A percentile compares a stretch with the other conserved stretches of the same genome.
Evolutionary conservation across 345 rosid genomes (phyloP).

Genomic region (Brassica cretica): DNA sequence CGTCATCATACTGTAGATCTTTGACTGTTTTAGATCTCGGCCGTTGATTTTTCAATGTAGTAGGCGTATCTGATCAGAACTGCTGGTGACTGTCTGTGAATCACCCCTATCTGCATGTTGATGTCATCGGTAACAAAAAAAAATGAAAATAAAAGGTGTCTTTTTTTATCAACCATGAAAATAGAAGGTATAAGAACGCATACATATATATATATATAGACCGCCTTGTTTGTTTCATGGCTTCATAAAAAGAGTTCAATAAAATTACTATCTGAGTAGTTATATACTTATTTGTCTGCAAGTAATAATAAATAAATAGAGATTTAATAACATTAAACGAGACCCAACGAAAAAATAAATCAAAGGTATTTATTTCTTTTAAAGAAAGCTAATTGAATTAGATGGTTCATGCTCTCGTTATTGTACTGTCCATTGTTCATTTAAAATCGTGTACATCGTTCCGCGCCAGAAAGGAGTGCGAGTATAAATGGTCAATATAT

Average conservation of each 20-base stretch:
- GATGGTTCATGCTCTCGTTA: slow-evolving; percentile 8
- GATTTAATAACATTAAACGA: background rate
- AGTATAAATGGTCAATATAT: background rate
- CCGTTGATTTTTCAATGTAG: background rate
- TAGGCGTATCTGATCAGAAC: background rate
- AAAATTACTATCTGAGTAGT: background rate
- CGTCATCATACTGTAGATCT: background rate
- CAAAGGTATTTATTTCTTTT: background rate
- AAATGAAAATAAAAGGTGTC: too few species aligned
- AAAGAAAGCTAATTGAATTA: background rate
- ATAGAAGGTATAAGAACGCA: background rate
- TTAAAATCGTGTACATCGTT: background rate
- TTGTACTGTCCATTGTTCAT: background rate
- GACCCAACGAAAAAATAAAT: background rate
- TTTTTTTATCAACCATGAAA: background rate
- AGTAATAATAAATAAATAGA: background rate
- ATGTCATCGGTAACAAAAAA: background rate
- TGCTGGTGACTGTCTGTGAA: slow-evolving; percentile 2
- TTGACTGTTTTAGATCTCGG: background rate
- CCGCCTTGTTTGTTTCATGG: background rate
- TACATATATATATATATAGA: background rate
- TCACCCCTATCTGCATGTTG: background rate
- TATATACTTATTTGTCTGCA: background rate
- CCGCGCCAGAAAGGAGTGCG: background rate
- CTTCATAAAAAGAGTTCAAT: background rate